Percentiles rank a stretch among this genome's conserved stretches.
These are phyloP conservation scores for Pseudogymnoascus sp. DNA, from an alignment of 2,329 filamentous ascomycete species.

Conservation along the genomic window DNA sequence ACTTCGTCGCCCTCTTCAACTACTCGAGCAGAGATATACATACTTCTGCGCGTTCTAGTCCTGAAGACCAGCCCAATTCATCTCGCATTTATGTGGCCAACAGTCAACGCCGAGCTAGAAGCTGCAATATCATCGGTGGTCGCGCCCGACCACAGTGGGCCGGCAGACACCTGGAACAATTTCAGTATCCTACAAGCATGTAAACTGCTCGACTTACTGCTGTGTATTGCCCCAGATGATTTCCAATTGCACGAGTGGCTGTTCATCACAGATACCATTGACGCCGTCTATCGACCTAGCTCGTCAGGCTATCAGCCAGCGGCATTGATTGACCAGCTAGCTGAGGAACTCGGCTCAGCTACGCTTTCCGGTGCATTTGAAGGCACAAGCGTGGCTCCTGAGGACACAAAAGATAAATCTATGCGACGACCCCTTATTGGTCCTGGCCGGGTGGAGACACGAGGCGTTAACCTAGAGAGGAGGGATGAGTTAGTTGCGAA, in stretches of 20 bases:
- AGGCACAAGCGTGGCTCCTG: constrained; percentile 13
- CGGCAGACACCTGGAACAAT: constrained; percentile 69
- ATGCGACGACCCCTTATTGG: constrained; percentile 36
- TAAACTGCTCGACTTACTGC: constrained; percentile 84
- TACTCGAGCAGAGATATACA: constrained; percentile 82
- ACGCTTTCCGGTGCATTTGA: constrained; percentile 19
- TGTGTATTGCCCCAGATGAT: constrained; percentile 83
- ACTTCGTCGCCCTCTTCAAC: constrained; percentile 88
- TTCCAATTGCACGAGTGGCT: constrained; percentile 99
- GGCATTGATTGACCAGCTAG: constrained; percentile 77
- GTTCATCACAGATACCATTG: constrained; percentile 93
- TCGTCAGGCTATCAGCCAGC: constrained; percentile 53
- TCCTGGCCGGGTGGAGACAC: constrained; percentile 39
- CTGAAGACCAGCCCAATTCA: constrained; percentile 75
- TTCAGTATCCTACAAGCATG: constrained; percentile 79
- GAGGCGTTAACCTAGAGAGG: constrained; percentile 51
- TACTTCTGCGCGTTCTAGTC: constrained; percentile 75
- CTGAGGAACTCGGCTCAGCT: constrained; percentile 56
- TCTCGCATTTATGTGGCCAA: constrained; percentile 80
- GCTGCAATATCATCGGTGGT: constrained; percentile 69
- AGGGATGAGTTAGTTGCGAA: constrained; percentile 66
- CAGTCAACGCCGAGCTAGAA: constrained; percentile 81
- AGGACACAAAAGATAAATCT: constrained; percentile 21
- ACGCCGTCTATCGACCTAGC: constrained; percentile 79
- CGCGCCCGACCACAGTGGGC: constrained; percentile 54